Evolutionary conservation across 495 filamentous ascomycete species (phyloP), one percentile per base, ranked within the genome.

Genomic region (Talaromyces ruber): DNA sequence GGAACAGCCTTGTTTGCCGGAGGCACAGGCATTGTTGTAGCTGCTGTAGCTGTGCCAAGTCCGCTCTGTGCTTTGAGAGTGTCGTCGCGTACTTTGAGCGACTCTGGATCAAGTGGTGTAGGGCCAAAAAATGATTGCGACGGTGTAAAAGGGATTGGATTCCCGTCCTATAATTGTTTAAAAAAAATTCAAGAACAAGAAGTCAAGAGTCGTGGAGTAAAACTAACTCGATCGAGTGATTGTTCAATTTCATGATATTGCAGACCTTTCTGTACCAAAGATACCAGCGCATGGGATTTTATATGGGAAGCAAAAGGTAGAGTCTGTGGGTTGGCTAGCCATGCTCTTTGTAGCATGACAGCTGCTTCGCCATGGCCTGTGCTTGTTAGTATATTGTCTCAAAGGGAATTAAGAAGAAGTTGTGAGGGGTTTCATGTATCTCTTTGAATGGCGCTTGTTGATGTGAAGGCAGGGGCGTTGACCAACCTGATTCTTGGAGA

Each of bases 401-500:
- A 59, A 58, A 60, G 62, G 60, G 59, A 58, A 61, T 62, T 43
- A 64, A 53, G 21, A 51, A 47, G 61, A 47, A 63, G 18, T 3
- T 39, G 43, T 34, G 54, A 25, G 45, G 45, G 53, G 61, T 65
- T n/a, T 58, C 37, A 39, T 58, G 47, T 28, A 60, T 58, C 60
- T 51, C 34, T 22, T 37, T 37, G 14, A 39, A 39, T 39, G 34
- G 1, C 3, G 7, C 9, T 4, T 16, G 14, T 3, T 16, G 34
- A 39, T 29, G 64, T 62, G 61, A 66, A 61, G 37, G 32, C 24
- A 62, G 66, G 70, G 62, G 63, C 61, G 65, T 65, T 62, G 58
- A 86, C 86, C 67, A 83, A 95, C 91, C 90, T 79, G 87, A 89
- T 83, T 95, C 91, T 76, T 93, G 84, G 66, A 95, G 85, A 76